Evolutionary conservation across 78 protist genomes (phyloP), one percentile per base, ranked within the genome.

Genomic region (Speleostelium caveatum): DNA sequence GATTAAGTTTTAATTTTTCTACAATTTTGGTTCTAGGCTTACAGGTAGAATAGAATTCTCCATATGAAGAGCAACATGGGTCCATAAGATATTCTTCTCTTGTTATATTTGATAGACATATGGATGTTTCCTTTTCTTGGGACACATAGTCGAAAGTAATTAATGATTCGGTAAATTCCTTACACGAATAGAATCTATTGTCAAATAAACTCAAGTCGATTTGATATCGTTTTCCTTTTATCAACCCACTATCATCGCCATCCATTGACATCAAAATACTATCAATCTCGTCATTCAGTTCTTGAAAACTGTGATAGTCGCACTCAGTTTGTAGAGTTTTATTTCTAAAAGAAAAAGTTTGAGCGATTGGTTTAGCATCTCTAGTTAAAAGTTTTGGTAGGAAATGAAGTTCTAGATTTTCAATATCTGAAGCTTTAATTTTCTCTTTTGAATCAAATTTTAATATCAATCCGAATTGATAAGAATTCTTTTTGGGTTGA

Each of bases 391-490:
- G 38, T 38, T 55, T 17, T 38, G 22, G 22, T 1, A 53, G 24
- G 30, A 78, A 78, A 8, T 41, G 17, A 5, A 74, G 22, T 22
- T 22, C 10, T 6, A 42, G 22, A 22, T 10, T 24, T 22, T 8
- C 8, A 16, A 76, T 26, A 10, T 62, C 60, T n/a, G n/a, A n/a
- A n/a, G n/a, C n/a, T n/a, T n/a, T n/a, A n/a, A n/a, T n/a, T n/a
- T n/a, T n/a, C n/a, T n/a, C n/a, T n/a, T n/a, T n/a, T n/a, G n/a
- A n/a, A n/a, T n/a, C n/a, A n/a, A n/a, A n/a, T n/a, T n/a, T 61
- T 60, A 71, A 71, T n/a, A n/a, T n/a, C n/a, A n/a, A n/a, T 22
- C 73, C 91, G 39, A 69, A 83, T 69, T 83, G 91, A 58, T 69
- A 83, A 8, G 24, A 21, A 42, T 83, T 83, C 26, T 10, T 2